Evolutionary conservation across 2,329 filamentous ascomycete species (phyloP), one percentile per base, ranked within the genome.

Genomic region (Fusarium metavorans): DNA sequence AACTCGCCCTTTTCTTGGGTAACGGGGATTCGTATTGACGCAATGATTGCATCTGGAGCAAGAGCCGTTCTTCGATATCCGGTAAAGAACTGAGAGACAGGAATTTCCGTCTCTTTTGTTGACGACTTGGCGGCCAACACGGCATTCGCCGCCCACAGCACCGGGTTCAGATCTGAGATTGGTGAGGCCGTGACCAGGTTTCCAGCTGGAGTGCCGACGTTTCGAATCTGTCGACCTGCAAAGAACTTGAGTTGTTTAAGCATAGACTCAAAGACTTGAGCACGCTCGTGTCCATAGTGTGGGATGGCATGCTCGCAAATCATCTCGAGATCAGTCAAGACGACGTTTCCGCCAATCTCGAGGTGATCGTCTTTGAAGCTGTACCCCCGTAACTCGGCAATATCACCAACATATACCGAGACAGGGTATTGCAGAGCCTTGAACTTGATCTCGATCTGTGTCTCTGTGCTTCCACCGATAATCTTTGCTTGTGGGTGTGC

Each of bases 371-470:
- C 92, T 48, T 93, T 88, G 81, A 98, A 92, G 5, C 87, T 88
- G 80, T 94, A 98, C 75, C 95, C 93, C 14, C 95, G 89, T 67
- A 99, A 85, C 83, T 98, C 97, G 1, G 94, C 87, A 68, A 99
- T 98, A 79, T 99, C 97, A 13, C 96, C 95, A 11, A 98, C 94
- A 76, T 93, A 98, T 0, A 99, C 94, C 0, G 95, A 98, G 1
- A 94, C 91, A 5, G 93, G 92, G 81, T 98, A 98, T 77, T 95
- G 90, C 87, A 98, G 90, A 1, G 93, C 95, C 85, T 98, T 98
- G 89, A 99, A 98, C 84, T 98, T 98, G 85, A 97, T 94, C 84
- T 99, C 97, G 70, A 99, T 98, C 83, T 98, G 97, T 0, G 96
- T 98, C 83, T 99, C 97, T 3, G 95, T 97, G 81, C 95, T 98